Conservation (phyloP, 257 asterid genomes). For the Dorcoceras hygrometricum region DNA sequence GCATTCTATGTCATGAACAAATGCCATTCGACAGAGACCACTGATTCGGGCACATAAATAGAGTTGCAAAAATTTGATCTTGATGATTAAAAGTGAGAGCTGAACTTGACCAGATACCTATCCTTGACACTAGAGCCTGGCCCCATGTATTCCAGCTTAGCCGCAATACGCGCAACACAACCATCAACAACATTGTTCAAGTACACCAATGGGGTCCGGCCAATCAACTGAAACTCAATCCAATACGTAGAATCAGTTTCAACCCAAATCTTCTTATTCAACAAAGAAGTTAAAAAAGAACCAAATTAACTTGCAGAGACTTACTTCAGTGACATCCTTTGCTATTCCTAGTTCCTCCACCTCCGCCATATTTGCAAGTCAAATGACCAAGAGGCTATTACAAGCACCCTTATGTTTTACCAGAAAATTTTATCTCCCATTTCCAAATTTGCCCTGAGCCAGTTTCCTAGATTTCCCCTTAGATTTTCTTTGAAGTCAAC, state of each 20-base stretch:
- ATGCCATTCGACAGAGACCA: not conserved
- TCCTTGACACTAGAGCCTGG: conserved; percentile 99
- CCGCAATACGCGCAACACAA: conserved; percentile 91
- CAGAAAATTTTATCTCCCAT: too few species aligned
- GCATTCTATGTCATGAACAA: too few species aligned
- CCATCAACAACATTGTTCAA: conserved; percentile 88
- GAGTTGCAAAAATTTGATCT: not conserved
- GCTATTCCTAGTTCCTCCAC: conserved; percentile 61
- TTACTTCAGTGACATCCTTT: conserved; percentile 89
- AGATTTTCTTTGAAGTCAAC: too few species aligned
- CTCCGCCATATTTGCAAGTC: conserved; percentile 51
- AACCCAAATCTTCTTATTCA: conserved; percentile 1
- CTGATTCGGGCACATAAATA: not conserved
- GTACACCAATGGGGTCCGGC: conserved; percentile 91
- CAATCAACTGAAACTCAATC: conserved; percentile 66
- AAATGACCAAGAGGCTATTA: conserved; percentile 28
- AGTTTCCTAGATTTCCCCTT: too few species aligned
- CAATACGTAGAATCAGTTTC: not conserved
- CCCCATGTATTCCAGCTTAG: conserved; percentile 95
- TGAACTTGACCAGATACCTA: conserved; percentile 49
- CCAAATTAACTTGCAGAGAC: conserved; percentile 29
- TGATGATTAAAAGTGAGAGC: conserved; percentile 7
- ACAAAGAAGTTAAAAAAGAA: not conserved
- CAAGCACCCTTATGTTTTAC: too few species aligned
- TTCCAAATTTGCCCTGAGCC: too few species aligned